Evolutionary conservation across 176 grass and related monocot species (phyloP).

Genomic region (Oryza officinalis): DNA sequence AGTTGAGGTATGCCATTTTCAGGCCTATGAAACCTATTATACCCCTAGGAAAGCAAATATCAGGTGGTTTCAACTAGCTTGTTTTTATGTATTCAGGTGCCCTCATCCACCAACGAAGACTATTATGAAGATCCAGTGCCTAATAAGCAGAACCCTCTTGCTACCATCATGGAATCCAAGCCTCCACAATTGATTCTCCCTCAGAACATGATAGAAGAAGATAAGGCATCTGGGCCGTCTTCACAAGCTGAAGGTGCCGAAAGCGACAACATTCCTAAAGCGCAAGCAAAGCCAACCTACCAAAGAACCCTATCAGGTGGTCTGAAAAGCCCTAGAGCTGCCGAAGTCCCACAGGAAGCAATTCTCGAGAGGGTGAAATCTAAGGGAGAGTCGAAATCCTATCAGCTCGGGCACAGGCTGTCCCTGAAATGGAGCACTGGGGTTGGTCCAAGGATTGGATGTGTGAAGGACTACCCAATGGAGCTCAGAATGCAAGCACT

Average conservation of each 20-base stretch:
- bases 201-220: slow-evolving; percentile 20
- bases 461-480: slow-evolving; percentile 79
- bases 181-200: slow-evolving; percentile 37
- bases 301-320: slow-evolving; percentile 86
- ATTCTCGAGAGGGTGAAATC: slow-evolving; percentile 83
- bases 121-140: slow-evolving; percentile 57
- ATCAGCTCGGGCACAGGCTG: slow-evolving; percentile 76
- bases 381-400: slow-evolving; percentile 67
- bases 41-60: background rate
- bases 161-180: slow-evolving; percentile 5
- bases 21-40: background rate
- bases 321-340: slow-evolving; percentile 58
- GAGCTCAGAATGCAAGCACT: slow-evolving; percentile 78
- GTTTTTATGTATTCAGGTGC: slow-evolving; percentile 52
- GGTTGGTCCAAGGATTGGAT: slow-evolving; percentile 88
- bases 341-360: slow-evolving; percentile 47
- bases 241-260: slow-evolving; percentile 16
- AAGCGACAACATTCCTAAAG: background rate
- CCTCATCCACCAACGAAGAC: slow-evolving; percentile 65
- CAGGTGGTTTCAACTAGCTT: slow-evolving; percentile 19
- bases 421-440: slow-evolving; percentile 90
- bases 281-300: slow-evolving; percentile 52
- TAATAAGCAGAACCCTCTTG: background rate
- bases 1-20: slow-evolving; percentile 54
- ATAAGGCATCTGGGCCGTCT: background rate